Evolutionary conservation across 192 early-diverging fungal genomes (phyloP).

Genomic region (Linnemannia zychae): DNA sequence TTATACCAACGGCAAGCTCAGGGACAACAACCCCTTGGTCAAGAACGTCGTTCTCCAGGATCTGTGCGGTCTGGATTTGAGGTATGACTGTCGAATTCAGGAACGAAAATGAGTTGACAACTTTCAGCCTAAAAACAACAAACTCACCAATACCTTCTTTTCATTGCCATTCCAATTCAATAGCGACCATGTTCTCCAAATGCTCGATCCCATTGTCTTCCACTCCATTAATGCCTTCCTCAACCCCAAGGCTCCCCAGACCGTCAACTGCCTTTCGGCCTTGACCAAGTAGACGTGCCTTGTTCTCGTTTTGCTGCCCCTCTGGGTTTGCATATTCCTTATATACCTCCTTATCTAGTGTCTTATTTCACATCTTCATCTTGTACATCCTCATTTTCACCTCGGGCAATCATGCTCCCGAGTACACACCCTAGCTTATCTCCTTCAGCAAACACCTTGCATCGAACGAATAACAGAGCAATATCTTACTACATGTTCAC

Average conservation of each 20-base stretch:
- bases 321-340: background rate
- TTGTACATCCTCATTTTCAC: background rate
- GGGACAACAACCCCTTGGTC: conserved; percentile 34
- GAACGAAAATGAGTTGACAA: no score
- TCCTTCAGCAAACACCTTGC: background rate
- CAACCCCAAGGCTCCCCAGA: conserved; percentile 24
- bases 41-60: conserved; percentile 40
- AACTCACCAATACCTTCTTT: background rate
- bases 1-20: conserved; percentile 35
- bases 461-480: background rate
- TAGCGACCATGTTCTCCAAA: conserved; percentile 29
- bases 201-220: conserved; percentile 44
- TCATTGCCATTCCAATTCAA: background rate
- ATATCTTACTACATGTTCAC: background rate
- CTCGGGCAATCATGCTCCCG: background rate
- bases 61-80: conserved; percentile 29
- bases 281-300: conserved; percentile 1
- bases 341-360: background rate
- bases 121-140: no score
- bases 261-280: conserved; percentile 41
- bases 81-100: background rate
- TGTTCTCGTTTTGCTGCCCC: background rate
- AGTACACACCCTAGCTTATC: background rate
- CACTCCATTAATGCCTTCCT: conserved; percentile 32
- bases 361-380: background rate